phyloP scores from a whole-genome alignment of 2,329 filamentous ascomycete genomes.

The Orbilia javanica region DNA sequence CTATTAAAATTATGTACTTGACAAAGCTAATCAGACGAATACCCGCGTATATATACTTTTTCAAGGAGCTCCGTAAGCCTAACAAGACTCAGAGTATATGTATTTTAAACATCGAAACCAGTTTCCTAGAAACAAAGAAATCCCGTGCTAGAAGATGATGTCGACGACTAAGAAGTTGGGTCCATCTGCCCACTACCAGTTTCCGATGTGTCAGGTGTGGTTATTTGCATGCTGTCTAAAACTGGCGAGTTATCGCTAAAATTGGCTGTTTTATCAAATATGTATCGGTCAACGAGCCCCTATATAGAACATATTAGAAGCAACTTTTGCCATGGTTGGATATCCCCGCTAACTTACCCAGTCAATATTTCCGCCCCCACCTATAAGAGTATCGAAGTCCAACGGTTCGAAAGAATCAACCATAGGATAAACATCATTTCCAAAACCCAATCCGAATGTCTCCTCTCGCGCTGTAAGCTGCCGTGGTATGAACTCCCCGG shows the following conservation, averaged over 20 bases:
- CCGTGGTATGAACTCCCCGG: slow-evolving; percentile 31
- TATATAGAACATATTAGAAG: background rate
- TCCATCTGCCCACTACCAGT: background rate
- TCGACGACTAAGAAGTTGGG: background rate
- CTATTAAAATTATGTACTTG: too few relatives aligned
- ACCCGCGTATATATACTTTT: too few relatives aligned
- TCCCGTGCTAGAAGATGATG: background rate
- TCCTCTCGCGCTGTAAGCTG: slow-evolving; percentile 29
- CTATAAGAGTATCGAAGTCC: slow-evolving; percentile 50
- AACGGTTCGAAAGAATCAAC: slow-evolving; percentile 44
- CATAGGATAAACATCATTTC: slow-evolving; percentile 47
- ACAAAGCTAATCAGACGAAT: too few relatives aligned
- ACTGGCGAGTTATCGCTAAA: slow-evolving; percentile 4
- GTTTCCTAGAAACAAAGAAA: background rate
- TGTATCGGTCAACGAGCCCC: slow-evolving; percentile 47
- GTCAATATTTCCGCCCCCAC: slow-evolving; percentile 38
- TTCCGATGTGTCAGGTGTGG: slow-evolving; percentile 8
- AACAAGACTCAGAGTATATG: too few relatives aligned
- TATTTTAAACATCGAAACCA: background rate
- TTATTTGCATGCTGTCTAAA: slow-evolving; percentile 12
- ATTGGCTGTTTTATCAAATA: slow-evolving; percentile 34
- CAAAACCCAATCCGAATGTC: slow-evolving; percentile 21
- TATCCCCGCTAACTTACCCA: slow-evolving; percentile 19
- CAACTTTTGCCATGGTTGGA: background rate
- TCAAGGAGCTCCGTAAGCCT: too few relatives aligned